Conservation (phyloP, 2,329 filamentous ascomycete species). For the Cladosporium phlei region DNA sequence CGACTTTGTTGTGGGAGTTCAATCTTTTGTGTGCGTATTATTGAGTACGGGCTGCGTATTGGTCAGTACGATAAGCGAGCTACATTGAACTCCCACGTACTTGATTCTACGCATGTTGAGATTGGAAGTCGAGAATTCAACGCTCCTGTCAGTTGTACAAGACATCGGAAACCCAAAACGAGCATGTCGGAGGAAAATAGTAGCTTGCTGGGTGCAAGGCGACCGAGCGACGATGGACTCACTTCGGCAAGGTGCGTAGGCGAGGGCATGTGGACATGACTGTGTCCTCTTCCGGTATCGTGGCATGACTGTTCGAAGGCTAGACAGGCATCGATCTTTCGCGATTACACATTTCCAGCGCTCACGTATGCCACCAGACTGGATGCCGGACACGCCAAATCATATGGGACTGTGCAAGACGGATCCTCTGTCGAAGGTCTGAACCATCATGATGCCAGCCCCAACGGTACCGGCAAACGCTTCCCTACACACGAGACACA, state of each 20-base stretch:
- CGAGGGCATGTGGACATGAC: constrained; percentile 2
- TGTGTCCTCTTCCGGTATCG: neutral
- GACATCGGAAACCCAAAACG: constrained; percentile 2
- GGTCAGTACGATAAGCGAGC: no score
- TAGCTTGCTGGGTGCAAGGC: constrained; percentile 1
- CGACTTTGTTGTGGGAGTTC: no score
- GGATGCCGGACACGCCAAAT: neutral
- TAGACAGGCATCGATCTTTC: neutral
- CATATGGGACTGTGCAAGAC: neutral
- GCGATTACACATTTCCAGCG: neutral
- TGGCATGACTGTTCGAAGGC: neutral
- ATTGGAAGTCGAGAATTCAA: no score
- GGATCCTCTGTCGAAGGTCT: neutral
- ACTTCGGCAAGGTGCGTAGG: constrained; percentile 7
- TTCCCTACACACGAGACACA: neutral
- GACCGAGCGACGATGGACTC: neutral
- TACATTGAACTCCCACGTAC: no score
- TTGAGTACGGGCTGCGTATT: no score
- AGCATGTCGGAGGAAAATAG: constrained; percentile 6
- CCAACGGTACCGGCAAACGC: neutral
- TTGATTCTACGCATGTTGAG: no score
- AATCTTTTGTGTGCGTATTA: no score
- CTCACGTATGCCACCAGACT: constrained; percentile 2
- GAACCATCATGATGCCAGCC: neutral
- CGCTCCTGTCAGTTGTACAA: no score